Base-by-base conservation (phyloP, 306 rosid species). In the Trifolium subterraneum region DNA sequence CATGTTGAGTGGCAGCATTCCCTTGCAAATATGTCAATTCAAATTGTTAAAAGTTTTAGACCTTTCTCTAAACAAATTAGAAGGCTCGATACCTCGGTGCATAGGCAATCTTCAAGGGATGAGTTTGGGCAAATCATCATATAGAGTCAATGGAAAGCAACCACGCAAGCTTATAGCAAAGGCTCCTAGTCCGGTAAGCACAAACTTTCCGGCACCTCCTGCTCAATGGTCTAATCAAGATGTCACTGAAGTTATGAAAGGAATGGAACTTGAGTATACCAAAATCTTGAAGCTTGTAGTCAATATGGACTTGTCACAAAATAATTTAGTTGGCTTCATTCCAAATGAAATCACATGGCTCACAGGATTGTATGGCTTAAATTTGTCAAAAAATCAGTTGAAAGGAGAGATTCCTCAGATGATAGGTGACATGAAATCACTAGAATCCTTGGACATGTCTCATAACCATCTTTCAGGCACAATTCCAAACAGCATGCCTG, bases 361-460 rank as follows among this genome's bases (percentile, higher is more conserved):
- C 10, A 38, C 4, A 2, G 72, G 27, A 39, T 19, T 71, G 47
- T 66, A 61, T 25, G 29, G 68, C 3, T 31, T 78, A 36, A 71
- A 71, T 6, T 15, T 78, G 8, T 51, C 82, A 35, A 25, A 51
- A n/a, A 78, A 78, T 78, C 38, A 70, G 2, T 36, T 77, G 22
- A 14, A 4, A 59, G 81, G 81, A 62, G 39, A 61, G 58, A 70
- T 62, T 15, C 66, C 81, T 10, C 6, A 22, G 7, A 36, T 16
- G 38, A 70, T 70, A 16, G 77, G 64, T 10, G 6, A 38, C 2
- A 61, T 78, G 71, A 70, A 4, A 50, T 70, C 77, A 12, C 25
- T 70, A 0, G 81, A 78, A 63, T 78, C 77, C 3, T 70, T 78
- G 39, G 81, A 78, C 10, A 11, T 78, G 38, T 78, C 81, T 22